A percentile compares a stretch with the other conserved stretches of the same genome.
These are phyloP conservation scores for Acanthamoeba castellanii DNA, from an alignment of 208 protist genomes.

Conservation along the genomic window DNA sequence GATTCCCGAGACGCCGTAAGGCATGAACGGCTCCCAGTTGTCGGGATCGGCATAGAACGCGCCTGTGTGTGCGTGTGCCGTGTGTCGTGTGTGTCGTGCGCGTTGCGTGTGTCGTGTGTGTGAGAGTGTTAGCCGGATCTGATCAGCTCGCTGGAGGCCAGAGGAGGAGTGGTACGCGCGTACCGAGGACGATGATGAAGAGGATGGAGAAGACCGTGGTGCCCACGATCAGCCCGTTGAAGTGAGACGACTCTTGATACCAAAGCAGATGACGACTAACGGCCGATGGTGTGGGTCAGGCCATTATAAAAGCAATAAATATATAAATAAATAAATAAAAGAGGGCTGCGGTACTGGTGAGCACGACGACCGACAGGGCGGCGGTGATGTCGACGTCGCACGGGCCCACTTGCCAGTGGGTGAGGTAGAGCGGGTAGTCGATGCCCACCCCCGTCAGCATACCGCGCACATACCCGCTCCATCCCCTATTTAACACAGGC, in stretches of 20 bases:
- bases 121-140: neutral
- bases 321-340: neutral
- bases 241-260: conserved; percentile 77
- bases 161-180: neutral
- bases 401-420: neutral
- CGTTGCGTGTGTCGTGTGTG: no score
- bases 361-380: conserved; percentile 16
- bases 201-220: conserved; percentile 82
- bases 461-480: conserved; percentile 56
- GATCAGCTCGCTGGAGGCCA: neutral
- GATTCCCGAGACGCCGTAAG: conserved; percentile 82
- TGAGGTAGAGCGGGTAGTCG: neutral
- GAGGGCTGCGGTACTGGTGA: neutral
- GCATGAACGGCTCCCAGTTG: conserved; percentile 85
- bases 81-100: no score
- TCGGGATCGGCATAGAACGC: conserved; percentile 69
- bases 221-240: conserved; percentile 83
- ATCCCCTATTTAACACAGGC: conserved; percentile 64
- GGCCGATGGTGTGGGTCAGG: no score
- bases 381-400: conserved; percentile 2
- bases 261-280: conserved; percentile 75
- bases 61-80: neutral
- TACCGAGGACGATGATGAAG: conserved; percentile 75
- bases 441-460: neutral
- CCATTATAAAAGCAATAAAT: neutral